Percentiles rank a stretch among this genome's conserved stretches.
Evolutionary conservation across 768 basidiomycete species (phyloP).

Genomic region (Russula griseocarnosa): DNA sequence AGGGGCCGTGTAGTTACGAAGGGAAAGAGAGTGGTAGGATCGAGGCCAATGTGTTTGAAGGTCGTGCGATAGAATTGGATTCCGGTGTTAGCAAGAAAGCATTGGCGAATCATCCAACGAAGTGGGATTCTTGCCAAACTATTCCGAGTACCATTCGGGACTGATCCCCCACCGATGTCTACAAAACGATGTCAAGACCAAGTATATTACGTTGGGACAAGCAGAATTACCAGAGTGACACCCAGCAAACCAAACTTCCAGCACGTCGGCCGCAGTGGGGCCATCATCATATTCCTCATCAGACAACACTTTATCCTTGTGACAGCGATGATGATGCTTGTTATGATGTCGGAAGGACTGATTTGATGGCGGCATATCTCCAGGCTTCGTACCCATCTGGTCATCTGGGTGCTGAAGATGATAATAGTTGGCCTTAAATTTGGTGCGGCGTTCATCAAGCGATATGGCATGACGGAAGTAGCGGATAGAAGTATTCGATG

Average conservation of each 20-base stretch:
- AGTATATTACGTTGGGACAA: background rate
- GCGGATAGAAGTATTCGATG: conserved; percentile 53
- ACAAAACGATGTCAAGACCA: conserved; percentile 2
- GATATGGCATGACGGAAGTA: conserved; percentile 69
- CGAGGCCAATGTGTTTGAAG: conserved; percentile 35
- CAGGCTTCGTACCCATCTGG: conserved; percentile 44
- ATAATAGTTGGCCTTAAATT: conserved; percentile 42
- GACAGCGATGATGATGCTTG: background rate
- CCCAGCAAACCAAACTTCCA: conserved; percentile 81
- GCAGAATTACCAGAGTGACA: conserved; percentile 55
- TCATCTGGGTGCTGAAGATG: conserved; percentile 37
- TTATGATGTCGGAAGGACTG: no score
- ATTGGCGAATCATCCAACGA: conserved; percentile 54
- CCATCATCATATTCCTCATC: conserved; percentile 42
- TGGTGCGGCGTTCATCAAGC: conserved; percentile 63
- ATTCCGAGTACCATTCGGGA: conserved; percentile 51
- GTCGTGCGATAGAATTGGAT: conserved; percentile 37
- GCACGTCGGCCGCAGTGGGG: conserved; percentile 48
- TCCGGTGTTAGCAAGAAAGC: conserved; percentile 45
- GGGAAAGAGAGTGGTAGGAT: conserved; percentile 33
- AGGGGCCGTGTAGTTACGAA: conserved; percentile 29
- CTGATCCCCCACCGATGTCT: conserved; percentile 77
- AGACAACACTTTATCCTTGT: conserved; percentile 26
- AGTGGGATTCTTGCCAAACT: conserved; percentile 67
- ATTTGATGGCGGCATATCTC: conserved; percentile 44